Evolutionary conservation across 2,329 filamentous ascomycete species (phyloP).

Genomic region (Colletotrichum noveboracense): DNA sequence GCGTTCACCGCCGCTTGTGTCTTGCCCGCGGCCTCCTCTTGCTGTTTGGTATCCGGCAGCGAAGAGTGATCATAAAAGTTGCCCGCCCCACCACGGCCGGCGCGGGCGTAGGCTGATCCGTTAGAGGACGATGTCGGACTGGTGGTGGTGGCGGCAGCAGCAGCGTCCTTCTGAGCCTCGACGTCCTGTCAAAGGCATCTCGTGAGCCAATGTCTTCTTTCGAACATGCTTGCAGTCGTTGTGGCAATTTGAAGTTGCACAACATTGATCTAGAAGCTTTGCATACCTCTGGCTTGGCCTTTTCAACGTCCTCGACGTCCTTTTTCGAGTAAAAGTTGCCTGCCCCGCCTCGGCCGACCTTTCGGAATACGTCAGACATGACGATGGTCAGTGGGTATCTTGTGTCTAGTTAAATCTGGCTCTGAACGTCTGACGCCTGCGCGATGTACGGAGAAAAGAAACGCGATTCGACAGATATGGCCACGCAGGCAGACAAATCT

Average conservation of each 20-base stretch:
- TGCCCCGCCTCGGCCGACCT: slow-evolving; percentile 66
- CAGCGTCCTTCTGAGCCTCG: slow-evolving; percentile 34
- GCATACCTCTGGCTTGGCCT: slow-evolving; percentile 26
- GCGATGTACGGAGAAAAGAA: background rate
- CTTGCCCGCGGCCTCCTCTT: slow-evolving; percentile 37
- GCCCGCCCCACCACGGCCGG: slow-evolving; percentile 66
- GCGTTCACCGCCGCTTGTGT: slow-evolving; percentile 38
- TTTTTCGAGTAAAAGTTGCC: slow-evolving; percentile 65
- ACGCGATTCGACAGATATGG: background rate
- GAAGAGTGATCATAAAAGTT: slow-evolving; percentile 55
- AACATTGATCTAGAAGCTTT: background rate
- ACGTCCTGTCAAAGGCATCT: slow-evolving; percentile 28
- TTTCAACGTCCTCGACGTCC: slow-evolving; percentile 51
- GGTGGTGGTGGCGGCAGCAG: slow-evolving; percentile 27
- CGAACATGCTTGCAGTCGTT: background rate
- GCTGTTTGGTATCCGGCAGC: slow-evolving; percentile 35
- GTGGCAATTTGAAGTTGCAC: background rate
- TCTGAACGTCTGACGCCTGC: background rate
- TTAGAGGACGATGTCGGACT: slow-evolving; percentile 23
- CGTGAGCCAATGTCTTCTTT: background rate
- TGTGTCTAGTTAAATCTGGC: background rate
- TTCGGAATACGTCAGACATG: slow-evolving; percentile 50
- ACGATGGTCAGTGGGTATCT: background rate
- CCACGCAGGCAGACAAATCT: background rate
- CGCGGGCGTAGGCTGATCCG: slow-evolving; percentile 37